These are phyloP conservation scores for Anthracocystis walkeri DNA, from an alignment of 1,284 basidiomycete genomes.

Conservation along the genomic window DNA sequence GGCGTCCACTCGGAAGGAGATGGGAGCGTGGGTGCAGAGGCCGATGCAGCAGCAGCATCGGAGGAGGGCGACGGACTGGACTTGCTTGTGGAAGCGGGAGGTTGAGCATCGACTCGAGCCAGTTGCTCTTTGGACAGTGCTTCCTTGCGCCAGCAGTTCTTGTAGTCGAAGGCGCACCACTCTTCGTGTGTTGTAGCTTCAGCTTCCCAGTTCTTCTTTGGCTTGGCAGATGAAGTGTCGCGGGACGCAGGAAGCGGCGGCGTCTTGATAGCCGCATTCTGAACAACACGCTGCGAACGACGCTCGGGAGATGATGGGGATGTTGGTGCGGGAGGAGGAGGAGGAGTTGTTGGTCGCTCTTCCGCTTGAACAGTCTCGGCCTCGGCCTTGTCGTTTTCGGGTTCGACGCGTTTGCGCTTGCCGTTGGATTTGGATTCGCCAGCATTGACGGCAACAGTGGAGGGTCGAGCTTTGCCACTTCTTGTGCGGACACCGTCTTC, in stretches of 20 bases:
- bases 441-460: neutral
- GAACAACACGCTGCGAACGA: constrained; percentile 24
- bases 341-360: constrained; percentile 16
- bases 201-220: constrained; percentile 55
- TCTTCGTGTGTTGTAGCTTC: constrained; percentile 56
- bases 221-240: constrained; percentile 39
- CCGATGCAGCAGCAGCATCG: neutral
- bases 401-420: constrained; percentile 33
- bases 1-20: constrained; percentile 54
- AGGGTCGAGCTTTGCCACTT: constrained; percentile 49
- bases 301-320: constrained; percentile 23
- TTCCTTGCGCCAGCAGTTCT: constrained; percentile 61
- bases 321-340: constrained; percentile 12
- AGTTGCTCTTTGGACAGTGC: constrained; percentile 48
- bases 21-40: constrained; percentile 10
- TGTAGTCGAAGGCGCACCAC: constrained; percentile 64
- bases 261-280: constrained; percentile 12
- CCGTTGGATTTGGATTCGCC: constrained; percentile 12
- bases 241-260: constrained; percentile 17
- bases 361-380: constrained; percentile 11
- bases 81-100: constrained; percentile 7
- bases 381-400: constrained; percentile 21
- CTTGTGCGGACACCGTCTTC: constrained; percentile 63
- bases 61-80: neutral
- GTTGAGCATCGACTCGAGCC: constrained; percentile 3